Evolutionary conservation across 2,329 filamentous ascomycete species (phyloP), one percentile per base, ranked within the genome.

Genomic region (Dactylellina parvicollis): DNA sequence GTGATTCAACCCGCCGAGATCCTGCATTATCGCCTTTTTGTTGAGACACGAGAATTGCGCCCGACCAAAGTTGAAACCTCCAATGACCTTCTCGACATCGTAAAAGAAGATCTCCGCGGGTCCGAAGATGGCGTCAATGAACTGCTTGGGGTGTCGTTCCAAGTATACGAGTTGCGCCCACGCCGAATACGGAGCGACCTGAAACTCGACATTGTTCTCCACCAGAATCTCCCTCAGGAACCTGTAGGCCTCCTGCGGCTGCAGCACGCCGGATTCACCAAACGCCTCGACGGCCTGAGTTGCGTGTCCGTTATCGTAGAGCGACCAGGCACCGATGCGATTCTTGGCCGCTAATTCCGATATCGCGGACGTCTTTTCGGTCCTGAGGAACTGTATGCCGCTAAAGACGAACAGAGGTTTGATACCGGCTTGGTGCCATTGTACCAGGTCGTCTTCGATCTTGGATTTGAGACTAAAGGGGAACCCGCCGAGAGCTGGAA

Each of bases 351-450:
- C 86, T 76, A 88, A 85, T 61, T 90, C 84, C 22, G 88, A 84
- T 71, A 89, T 84, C 30, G 80, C 80, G 73, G 85, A 84, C 9
- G 83, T 82, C 49, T 91, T 88, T 78, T 93, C 89, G 78, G 91
- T 90, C 66, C 90, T 90, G 38, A 88, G 88, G 73, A 92, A 86
- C 38, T 92, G 88, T 78, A 96, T 87, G 34, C 95, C 95, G 80
- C 94, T 91, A 81, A 99, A 99, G 56, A 99, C 85, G 80, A 99
- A 98, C 75, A 96, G 83, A 1, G 91, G 91, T n/a, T 84, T 87
- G 57, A 96, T 89, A 18, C 87, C 86, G 77, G 89, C 83, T 47
- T 86, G 85, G 73, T 87, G 86, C 84, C 95, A 92, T 69, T 84
- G 83, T 72, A 90, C 86, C 28, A 99, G 83, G 77, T 96, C 91